Evolutionary conservation across 2,329 filamentous ascomycete genomes (phyloP), one percentile per base, ranked within the genome.

Genomic region (Talaromyces sp.): DNA sequence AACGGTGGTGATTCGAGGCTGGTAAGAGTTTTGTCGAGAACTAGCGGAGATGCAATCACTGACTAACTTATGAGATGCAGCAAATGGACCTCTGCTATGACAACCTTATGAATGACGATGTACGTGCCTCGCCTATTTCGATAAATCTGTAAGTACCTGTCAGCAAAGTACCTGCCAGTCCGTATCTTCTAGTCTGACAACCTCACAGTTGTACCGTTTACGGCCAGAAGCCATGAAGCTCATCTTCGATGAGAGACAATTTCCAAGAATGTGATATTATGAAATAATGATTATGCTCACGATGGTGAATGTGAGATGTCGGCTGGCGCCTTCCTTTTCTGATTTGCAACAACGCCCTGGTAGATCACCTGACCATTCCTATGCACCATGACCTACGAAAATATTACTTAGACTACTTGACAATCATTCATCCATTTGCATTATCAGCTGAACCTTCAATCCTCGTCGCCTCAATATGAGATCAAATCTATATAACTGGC

Each of bases 151-250:
- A 53, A 53, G 56, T 53, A 25, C 28, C 28, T 15, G 43, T 15
- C 13, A 15, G 9, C 45, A 10, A 19, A 21, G 19, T 48, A 33
- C 17, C 15, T 33, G 5, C 1, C 25, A 31, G 2, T 2, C 9
- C 7, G 4, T 9, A 31, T 17, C 1, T 19, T 31, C 13, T 13
- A 15, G 7, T 28, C 54, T 50, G 5, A 57, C 37, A 21, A 21
- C 10, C 13, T 28, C n/a, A 40, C 33, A 60, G 53, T n/a, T 56
- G 46, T 35, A 43, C 67, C 2, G 63, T 61, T 36, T 56, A 45
- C 6, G 59, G 60, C 2, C 53, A 59, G 17, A 62, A 63, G n/a
- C 31, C 36, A 15, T 53, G 63, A 25, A 3, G 50, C 4, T 13
- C 53, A 56, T 48, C 21, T 8, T 10, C 60, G 7, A 19, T 15